Base-by-base conservation (phyloP, 2,329 filamentous ascomycete species). In the Colletotrichum paranaense region DNA sequence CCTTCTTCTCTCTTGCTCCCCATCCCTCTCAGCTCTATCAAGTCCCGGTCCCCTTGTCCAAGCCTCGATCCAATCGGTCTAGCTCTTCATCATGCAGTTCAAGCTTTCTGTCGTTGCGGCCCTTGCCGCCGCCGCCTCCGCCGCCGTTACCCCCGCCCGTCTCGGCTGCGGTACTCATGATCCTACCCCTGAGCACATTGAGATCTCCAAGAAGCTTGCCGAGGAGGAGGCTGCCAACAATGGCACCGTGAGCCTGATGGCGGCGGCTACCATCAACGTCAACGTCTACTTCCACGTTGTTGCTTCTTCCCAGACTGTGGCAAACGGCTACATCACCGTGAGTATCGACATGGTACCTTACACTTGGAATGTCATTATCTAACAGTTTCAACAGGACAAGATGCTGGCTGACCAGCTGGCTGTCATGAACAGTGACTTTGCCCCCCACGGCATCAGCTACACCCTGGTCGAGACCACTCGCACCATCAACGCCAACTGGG, bases 401-500 rank as follows among this genome's bases (percentile, higher is more conserved):
- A 78, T 81, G 74, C 68, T 86, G 53, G 68, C 78, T 59, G 75
- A 80, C 67, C 86, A 89, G 80, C 76, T 88, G n/a, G 74, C 78
- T 4, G 82, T 84, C 24, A 76, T 89, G 76, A 89, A 88, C 77
- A 67, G 75, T 0, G 84, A 84, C 19, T 89, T 84, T 70, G 80
- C 79, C 22, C 80, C 82, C 0, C 81, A 87, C 38, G 82, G 83
- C 65, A 82, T 88, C 75, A 77, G 77, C 1, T 89, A 89, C 79
- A 82, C 80, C 30, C 82, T 87, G 53, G 80, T 83, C 24, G 81
- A 81, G 66, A 85, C 80, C 24, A 83, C 84, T 68, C 84, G 81
- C 74, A 87, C 87, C 46, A 79, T 88, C 76, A 88, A 89, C 81
- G 52, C 78, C 24, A 79, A 79, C 76, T 89, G 86, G 86, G 85